Evolutionary conservation across 306 rosid species (phyloP).

Genomic region (Acacia melanoxylon): DNA sequence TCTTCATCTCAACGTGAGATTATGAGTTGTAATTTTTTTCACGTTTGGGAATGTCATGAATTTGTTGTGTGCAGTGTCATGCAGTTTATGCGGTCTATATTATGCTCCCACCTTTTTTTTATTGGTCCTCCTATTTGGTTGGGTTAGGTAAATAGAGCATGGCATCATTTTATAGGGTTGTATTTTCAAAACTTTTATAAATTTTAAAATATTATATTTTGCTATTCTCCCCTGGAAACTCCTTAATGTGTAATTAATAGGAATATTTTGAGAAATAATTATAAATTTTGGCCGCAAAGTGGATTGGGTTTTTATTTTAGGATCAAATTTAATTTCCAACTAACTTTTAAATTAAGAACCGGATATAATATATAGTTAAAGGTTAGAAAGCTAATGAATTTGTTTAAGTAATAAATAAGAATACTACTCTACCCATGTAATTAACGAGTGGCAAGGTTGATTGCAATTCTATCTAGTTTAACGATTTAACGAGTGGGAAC

Average conservation of each 20-base stretch:
- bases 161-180: background rate
- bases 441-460: background rate
- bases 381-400: background rate
- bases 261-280: no score
- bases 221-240: no score
- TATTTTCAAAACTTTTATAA: background rate
- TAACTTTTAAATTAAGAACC: accelerated
- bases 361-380: no score
- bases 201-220: background rate
- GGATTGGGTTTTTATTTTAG: no score
- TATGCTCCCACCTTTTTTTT: background rate
- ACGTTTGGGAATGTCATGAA: background rate
- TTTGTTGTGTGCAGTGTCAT: background rate
- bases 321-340: no score
- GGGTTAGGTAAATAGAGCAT: background rate
- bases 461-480: background rate
- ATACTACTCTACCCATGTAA: background rate
- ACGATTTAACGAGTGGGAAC: background rate
- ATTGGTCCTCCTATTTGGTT: background rate
- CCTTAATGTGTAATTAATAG: no score
- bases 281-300: no score
- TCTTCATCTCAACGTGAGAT: slow-evolving; percentile 20
- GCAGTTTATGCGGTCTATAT: background rate
- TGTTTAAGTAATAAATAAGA: background rate
- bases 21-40: slow-evolving; percentile 13